Percentiles rank a stretch among this genome's conserved stretches.
These are phyloP conservation scores for Arthromyces matolae DNA, from an alignment of 768 basidiomycete species.

Conservation along the genomic window DNA sequence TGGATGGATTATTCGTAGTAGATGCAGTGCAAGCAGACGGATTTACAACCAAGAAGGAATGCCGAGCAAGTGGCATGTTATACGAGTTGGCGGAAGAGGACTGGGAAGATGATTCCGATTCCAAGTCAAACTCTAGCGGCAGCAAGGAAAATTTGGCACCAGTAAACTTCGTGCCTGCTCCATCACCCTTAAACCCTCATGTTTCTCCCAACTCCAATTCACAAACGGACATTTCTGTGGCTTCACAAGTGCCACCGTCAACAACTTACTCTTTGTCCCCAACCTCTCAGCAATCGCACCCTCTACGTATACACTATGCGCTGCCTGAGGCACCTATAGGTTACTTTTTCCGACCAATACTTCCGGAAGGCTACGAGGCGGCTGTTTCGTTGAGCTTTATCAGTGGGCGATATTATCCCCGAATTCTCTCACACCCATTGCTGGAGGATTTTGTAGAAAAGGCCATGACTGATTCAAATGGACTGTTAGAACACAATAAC, in stretches of 20 bases:
- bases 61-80: conserved; percentile 66
- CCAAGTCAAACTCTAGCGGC: not conserved
- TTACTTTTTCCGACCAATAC: conserved; percentile 66
- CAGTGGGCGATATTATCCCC: conserved; percentile 79
- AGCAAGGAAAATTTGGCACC: not conserved
- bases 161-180: conserved; percentile 18
- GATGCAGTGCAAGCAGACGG: conserved; percentile 46
- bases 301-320: conserved; percentile 22
- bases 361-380: conserved; percentile 57
- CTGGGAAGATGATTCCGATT: conserved; percentile 45
- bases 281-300: conserved; percentile 21
- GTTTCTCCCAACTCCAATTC: conserved; percentile 24
- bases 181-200: conserved; percentile 29
- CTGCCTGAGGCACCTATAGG: conserved; percentile 66
- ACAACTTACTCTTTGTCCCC: conserved; percentile 3
- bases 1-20: conserved; percentile 63
- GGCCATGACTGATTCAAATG: conserved; percentile 33
- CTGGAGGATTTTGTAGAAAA: conserved; percentile 38
- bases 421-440: conserved; percentile 62
- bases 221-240: conserved; percentile 15
- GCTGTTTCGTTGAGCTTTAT: conserved; percentile 68
- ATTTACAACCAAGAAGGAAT: conserved; percentile 46
- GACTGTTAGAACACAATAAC: conserved; percentile 41
- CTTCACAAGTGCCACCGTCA: conserved; percentile 7
- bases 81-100: conserved; percentile 78